These are phyloP conservation scores for Lojkania enalia DNA, from an alignment of 2,329 filamentous ascomycete genomes.

Conservation along the genomic window DNA sequence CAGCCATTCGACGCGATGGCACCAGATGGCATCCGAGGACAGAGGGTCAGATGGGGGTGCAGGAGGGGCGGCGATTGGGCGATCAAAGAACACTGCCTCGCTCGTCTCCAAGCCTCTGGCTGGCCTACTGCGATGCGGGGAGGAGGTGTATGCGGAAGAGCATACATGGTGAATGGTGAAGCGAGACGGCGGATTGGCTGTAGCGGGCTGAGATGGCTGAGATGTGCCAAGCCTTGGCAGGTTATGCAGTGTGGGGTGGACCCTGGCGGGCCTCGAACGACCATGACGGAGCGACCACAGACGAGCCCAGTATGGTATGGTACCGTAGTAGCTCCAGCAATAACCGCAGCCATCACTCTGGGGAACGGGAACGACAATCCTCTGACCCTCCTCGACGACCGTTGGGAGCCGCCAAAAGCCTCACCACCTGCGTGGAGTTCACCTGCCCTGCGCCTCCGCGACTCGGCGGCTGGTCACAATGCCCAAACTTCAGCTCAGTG, in stretches of 20 bases:
- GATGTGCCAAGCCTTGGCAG: constrained; percentile 7
- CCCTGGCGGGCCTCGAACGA: constrained; percentile 11
- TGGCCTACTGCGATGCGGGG: neutral
- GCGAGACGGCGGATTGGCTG: neutral
- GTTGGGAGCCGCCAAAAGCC: no score
- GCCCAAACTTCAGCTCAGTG: no score
- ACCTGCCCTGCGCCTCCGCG: no score
- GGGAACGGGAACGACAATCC: no score
- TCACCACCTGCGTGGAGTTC: no score
- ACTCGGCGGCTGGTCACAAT: no score
- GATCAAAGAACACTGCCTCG: constrained; percentile 12
- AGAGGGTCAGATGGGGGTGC: constrained; percentile 14
- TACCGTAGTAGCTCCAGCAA: neutral
- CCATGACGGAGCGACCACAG: constrained; percentile 12
- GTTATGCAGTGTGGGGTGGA: constrained; percentile 3
- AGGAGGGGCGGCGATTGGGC: constrained; percentile 1
- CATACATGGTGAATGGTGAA: neutral
- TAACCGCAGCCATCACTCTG: no score
- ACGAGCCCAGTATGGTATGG: no score
- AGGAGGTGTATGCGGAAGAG: neutral
- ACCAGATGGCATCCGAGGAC: constrained; percentile 9
- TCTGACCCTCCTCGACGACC: no score
- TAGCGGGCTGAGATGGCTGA: neutral
- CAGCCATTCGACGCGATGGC: constrained; percentile 3
- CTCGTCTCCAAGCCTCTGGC: constrained; percentile 14